Conservation (phyloP, 139 green algal species). For the Volvox africanus region DNA sequence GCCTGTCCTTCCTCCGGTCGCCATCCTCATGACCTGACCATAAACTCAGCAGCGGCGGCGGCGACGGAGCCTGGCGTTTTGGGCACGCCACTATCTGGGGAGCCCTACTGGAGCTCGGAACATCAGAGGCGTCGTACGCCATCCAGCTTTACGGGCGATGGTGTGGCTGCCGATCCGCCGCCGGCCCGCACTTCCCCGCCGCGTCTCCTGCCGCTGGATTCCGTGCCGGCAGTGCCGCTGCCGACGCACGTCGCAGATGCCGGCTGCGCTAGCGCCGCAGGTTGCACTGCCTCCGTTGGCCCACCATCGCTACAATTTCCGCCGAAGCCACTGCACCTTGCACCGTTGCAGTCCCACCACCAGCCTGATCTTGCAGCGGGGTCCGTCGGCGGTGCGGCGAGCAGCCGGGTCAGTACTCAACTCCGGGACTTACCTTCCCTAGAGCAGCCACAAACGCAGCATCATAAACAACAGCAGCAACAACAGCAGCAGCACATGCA, state of each 20-base stretch:
- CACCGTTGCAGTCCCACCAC: not conserved
- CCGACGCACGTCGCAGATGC: not conserved
- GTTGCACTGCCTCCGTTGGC: too few species aligned
- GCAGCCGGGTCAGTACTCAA: constrained; percentile 1
- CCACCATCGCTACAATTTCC: not conserved
- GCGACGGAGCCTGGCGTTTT: not conserved
- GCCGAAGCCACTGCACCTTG: not conserved
- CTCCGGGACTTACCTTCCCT: not conserved
- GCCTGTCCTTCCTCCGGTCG: not conserved
- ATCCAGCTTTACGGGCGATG: not conserved
- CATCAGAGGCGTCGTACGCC: too few species aligned
- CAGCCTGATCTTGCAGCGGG: too few species aligned
- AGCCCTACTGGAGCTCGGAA: too few species aligned
- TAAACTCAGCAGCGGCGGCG: not conserved
- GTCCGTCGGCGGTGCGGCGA: not conserved
- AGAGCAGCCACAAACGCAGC: not conserved
- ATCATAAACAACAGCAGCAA: not conserved
- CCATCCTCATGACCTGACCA: not conserved
- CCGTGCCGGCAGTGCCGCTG: not conserved
- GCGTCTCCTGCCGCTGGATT: not conserved
- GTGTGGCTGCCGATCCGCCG: not conserved
- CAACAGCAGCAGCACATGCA: not conserved
- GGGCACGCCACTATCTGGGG: too few species aligned
- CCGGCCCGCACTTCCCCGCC: not conserved
- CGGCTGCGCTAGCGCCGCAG: not conserved